phyloP scores from a whole-genome alignment of 192 early-diverging fungal species.

The Coemansia sp. region DNA sequence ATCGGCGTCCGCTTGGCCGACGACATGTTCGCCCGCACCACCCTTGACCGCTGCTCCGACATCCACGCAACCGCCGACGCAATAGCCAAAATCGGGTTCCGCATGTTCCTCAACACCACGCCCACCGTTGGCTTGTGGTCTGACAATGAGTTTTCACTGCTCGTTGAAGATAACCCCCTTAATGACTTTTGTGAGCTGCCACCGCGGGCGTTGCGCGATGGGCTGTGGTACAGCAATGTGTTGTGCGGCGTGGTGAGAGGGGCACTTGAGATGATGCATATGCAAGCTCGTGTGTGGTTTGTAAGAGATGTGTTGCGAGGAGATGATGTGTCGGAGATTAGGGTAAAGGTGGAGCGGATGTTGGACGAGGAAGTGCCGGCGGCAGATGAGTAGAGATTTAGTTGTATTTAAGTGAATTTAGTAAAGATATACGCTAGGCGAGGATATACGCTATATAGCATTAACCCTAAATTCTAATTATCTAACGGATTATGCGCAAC shows the following conservation, averaged over 20 bases:
- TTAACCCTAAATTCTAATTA: too few species aligned
- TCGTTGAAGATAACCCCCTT: conserved; percentile 94
- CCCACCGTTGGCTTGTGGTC: conserved; percentile 79
- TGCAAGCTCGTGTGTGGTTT: conserved; percentile 88
- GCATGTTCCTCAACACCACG: conserved; percentile 90
- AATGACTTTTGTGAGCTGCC: conserved; percentile 98
- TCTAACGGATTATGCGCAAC: conserved; percentile 9
- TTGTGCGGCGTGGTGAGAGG: conserved; percentile 92
- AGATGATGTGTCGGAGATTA: conserved; percentile 87
- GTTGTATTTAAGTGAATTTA: too few species aligned
- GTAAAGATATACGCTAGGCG: too few species aligned
- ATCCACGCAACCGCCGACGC: conserved; percentile 91
- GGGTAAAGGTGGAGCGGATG: conserved; percentile 83
- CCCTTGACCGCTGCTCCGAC: conserved; percentile 66
- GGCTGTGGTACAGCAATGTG: conserved; percentile 96
- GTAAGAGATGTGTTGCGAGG: conserved; percentile 79
- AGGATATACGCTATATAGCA: too few species aligned
- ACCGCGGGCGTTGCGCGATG: conserved; percentile 66
- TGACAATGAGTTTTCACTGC: conserved; percentile 86
- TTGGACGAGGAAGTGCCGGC: conserved; percentile 96
- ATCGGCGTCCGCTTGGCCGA: conserved; percentile 95
- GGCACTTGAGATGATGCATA: conserved; percentile 94
- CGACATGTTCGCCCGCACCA: conserved; percentile 87
- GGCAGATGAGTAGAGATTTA: conserved; percentile 81
- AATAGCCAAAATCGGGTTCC: conserved; percentile 96